Evolutionary conservation across 108 stramenopile genomes (phyloP).

Genomic region (Ochromonas danica): DNA sequence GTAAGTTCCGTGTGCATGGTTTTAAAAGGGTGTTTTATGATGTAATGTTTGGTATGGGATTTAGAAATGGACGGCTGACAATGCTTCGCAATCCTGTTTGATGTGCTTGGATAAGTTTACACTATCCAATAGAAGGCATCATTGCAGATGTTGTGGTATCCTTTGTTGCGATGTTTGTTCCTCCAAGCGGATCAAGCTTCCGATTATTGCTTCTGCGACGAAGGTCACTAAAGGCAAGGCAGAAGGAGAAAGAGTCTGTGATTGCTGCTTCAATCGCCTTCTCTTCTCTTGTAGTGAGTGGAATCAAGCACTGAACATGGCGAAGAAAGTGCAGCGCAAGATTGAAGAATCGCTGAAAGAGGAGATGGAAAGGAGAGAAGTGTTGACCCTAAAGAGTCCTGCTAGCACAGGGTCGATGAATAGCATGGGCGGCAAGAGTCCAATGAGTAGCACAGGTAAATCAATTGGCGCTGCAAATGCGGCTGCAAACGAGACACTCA

Average conservation of each 20-base stretch:
- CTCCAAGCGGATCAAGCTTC: not conserved
- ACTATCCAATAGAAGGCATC: not conserved
- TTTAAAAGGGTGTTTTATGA: not conserved
- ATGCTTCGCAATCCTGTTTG: conserved; percentile 11
- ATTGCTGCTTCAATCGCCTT: conserved; percentile 24
- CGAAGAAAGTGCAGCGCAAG: not conserved
- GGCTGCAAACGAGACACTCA: not conserved
- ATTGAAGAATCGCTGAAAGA: not conserved
- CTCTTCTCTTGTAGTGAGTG: not conserved
- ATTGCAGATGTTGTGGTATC: conserved; percentile 18
- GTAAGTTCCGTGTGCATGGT: not conserved
- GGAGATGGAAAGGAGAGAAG: no score
- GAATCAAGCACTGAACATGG: not conserved
- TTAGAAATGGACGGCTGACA: conserved; percentile 11
- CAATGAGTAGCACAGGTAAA: not conserved
- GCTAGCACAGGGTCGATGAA: not conserved
- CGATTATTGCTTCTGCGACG: not conserved
- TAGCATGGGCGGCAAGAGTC: not conserved
- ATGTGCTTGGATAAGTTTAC: conserved; percentile 32
- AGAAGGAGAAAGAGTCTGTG: conserved; percentile 24
- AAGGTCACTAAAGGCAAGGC: not conserved
- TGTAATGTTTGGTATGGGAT: not conserved
- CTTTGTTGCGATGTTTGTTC: conserved; percentile 29
- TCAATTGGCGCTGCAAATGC: not conserved
- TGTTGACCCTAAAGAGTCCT: not conserved